phyloP scores from a whole-genome alignment of 306 rosid species.

The Cyclanthera cordifolia region DNA sequence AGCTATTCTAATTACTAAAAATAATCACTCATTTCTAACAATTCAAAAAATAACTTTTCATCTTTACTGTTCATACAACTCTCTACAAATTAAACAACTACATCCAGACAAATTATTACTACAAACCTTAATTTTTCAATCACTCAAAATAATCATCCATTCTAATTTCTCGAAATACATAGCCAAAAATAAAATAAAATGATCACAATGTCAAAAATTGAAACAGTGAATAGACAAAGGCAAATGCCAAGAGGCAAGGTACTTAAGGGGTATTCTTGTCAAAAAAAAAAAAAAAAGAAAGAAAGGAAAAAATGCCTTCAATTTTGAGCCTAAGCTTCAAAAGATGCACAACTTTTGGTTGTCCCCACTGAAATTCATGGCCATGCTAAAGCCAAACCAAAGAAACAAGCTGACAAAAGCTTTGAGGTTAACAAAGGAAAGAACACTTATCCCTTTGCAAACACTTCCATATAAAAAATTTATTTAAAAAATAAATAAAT shows the following conservation, averaged over 20 bases:
- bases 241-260: not conserved
- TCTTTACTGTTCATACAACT: too few relatives aligned
- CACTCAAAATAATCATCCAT: too few relatives aligned
- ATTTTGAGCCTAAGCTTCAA: constrained; percentile 1
- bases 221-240: constrained; percentile 7
- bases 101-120: too few relatives aligned
- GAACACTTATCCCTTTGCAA: not conserved
- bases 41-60: too few relatives aligned
- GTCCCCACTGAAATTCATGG: constrained; percentile 5
- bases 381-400: constrained; percentile 2
- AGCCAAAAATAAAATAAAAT: too few relatives aligned
- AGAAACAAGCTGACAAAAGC: constrained; percentile 7
- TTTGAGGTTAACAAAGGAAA: constrained; percentile 5
- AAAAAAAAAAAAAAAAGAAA: not conserved
- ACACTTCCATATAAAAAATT: too few relatives aligned
- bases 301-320: not conserved
- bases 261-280: not conserved
- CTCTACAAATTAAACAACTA: too few relatives aligned
- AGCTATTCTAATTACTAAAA: too few relatives aligned
- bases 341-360: constrained; percentile 9
- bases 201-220: constrained; percentile 6
- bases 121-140: too few relatives aligned
- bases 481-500: too few relatives aligned
- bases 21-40: too few relatives aligned
- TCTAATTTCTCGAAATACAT: too few relatives aligned